Conservation (phyloP, 371 early-diverging fungal species). For the Vairimorpha apis region DNA sequence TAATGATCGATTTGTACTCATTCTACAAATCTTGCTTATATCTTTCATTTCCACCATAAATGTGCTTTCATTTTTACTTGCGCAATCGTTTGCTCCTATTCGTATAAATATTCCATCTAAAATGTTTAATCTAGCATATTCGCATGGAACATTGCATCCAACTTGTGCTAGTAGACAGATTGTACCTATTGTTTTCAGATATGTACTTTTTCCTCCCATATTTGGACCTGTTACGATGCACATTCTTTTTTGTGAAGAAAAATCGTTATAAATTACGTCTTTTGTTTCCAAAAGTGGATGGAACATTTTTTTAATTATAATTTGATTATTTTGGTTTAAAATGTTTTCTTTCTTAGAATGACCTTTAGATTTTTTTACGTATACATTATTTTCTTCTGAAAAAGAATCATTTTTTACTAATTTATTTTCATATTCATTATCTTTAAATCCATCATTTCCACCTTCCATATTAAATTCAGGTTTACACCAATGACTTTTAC, state of each 20-base stretch:
- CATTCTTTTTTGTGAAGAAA: constrained; percentile 71
- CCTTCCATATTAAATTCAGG: too few species aligned
- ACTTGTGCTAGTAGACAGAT: constrained; percentile 82
- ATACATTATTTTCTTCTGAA: too few species aligned
- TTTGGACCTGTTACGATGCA: constrained; percentile 84
- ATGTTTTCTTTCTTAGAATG: too few species aligned
- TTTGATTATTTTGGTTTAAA: background rate
- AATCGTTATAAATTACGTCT: constrained; percentile 67
- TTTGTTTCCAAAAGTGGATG: constrained; percentile 60
- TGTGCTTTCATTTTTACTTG: constrained; percentile 73
- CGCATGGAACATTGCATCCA: constrained; percentile 85
- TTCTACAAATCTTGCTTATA: background rate
- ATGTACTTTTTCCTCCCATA: constrained; percentile 79
- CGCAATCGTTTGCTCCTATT: constrained; percentile 90
- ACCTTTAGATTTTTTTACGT: too few species aligned
- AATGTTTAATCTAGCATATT: constrained; percentile 66
- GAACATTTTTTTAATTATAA: constrained; percentile 24
- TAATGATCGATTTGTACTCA: constrained; percentile 69
- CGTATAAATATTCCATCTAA: constrained; percentile 65
- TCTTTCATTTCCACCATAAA: constrained; percentile 65
- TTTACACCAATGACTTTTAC: too few species aligned
- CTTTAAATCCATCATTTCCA: constrained; percentile 28
- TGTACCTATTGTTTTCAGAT: constrained; percentile 77
- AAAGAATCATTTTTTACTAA: too few species aligned
- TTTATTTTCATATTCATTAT: constrained; percentile 29